Evolutionary conservation across 192 early-diverging fungal species (phyloP).

Genomic region (Entomortierella beljakovae): DNA sequence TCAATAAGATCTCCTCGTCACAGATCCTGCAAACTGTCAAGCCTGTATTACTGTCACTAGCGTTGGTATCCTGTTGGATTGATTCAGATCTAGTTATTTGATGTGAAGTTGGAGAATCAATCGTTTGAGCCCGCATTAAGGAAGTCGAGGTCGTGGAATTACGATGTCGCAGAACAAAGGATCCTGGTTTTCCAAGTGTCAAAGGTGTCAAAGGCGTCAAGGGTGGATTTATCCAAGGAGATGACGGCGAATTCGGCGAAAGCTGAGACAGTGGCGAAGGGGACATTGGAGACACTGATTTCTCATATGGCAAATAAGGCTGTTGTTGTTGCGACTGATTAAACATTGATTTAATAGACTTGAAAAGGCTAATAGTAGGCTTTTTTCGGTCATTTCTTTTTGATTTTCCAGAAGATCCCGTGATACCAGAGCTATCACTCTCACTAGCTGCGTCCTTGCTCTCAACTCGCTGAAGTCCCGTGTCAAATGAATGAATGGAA

Average conservation of each 20-base stretch:
- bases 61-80: background rate
- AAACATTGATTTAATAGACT: constrained; percentile 54
- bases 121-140: constrained; percentile 38
- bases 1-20: constrained; percentile 77
- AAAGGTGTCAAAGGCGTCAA: background rate
- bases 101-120: constrained; percentile 11
- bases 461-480: constrained; percentile 20
- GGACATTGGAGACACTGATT: constrained; percentile 18
- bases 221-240: constrained; percentile 22
- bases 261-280: constrained; percentile 29
- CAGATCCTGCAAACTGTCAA: constrained; percentile 87
- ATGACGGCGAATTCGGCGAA: constrained; percentile 41
- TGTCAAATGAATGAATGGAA: constrained; percentile 38
- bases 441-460: constrained; percentile 47
- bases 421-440: constrained; percentile 42
- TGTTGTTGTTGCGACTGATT: constrained; percentile 30
- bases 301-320: background rate
- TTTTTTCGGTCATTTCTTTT: constrained; percentile 32
- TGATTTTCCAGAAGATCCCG: constrained; percentile 9
- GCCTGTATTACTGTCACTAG: constrained; percentile 4
- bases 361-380: constrained; percentile 37
- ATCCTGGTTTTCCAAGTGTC: constrained; percentile 8
- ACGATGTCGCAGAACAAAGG: constrained; percentile 38
- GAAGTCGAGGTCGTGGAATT: constrained; percentile 15
- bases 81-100: constrained; percentile 1